Conservation (phyloP, 2,329 filamentous ascomycete genomes). For the Ceratocystiopsis brevicomis region DNA sequence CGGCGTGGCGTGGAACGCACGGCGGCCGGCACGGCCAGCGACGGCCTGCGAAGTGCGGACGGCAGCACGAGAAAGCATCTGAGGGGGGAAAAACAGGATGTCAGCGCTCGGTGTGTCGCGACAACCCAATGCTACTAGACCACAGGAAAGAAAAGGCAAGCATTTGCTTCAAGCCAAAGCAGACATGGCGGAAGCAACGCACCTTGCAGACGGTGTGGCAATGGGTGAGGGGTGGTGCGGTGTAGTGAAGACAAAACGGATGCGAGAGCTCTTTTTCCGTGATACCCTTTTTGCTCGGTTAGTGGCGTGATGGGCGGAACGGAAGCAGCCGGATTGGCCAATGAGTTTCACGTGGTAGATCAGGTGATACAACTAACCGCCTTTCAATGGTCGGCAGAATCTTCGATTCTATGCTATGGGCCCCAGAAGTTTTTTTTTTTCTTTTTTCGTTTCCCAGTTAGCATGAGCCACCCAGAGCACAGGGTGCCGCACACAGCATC, state of each 20-base stretch:
- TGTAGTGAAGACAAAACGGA: neutral
- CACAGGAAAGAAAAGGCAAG: too few relatives aligned
- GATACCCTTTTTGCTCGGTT: too few relatives aligned
- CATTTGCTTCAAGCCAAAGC: too few relatives aligned
- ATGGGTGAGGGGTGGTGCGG: neutral
- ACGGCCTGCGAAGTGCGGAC: constrained; percentile 35
- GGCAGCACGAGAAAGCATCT: constrained; percentile 66
- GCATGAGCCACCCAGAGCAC: neutral
- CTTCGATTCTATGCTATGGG: too few relatives aligned
- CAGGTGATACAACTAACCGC: too few relatives aligned
- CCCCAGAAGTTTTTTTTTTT: too few relatives aligned
- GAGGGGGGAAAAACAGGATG: constrained; percentile 1
- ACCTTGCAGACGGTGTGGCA: constrained; percentile 5
- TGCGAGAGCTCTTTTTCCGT: neutral
- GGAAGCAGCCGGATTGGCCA: neutral
- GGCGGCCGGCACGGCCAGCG: constrained; percentile 54
- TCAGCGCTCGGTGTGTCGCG: too few relatives aligned
- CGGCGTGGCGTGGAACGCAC: constrained; percentile 84
- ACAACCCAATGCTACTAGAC: too few relatives aligned
- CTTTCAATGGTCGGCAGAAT: too few relatives aligned
- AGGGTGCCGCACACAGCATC: constrained; percentile 1
- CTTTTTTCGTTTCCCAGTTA: too few relatives aligned
- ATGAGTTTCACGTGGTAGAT: too few relatives aligned
- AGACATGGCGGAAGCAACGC: neutral
- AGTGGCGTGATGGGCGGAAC: neutral